Percentiles rank a stretch among this genome's conserved stretches.
Evolutionary conservation across 1,284 basidiomycete species (phyloP).

Genomic region (Rugosomyces carneus): DNA sequence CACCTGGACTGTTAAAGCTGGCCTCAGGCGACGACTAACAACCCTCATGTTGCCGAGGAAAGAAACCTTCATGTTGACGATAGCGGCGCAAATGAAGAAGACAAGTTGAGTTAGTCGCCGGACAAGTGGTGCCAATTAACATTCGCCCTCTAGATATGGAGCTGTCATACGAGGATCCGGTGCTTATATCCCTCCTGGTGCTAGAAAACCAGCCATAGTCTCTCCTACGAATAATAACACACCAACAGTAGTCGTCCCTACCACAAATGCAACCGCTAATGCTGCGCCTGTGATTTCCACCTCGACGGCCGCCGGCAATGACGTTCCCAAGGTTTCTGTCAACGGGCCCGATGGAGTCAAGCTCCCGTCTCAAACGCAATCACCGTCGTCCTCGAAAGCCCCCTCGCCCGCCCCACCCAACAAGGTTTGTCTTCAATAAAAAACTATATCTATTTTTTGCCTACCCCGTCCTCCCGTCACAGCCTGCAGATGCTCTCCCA

Average conservation of each 20-base stretch:
- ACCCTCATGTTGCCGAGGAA: constrained; percentile 90
- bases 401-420: constrained; percentile 49
- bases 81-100: constrained; percentile 85
- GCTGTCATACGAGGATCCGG: constrained; percentile 85
- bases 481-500: constrained; percentile 62
- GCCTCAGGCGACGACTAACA: constrained; percentile 57
- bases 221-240: constrained; percentile 16
- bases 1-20: constrained; percentile 2
- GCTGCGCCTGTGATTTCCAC: constrained; percentile 10
- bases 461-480: constrained; percentile 26
- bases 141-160: constrained; percentile 61
- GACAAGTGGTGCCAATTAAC: constrained; percentile 5
- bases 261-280: constrained; percentile 21
- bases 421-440: constrained; percentile 24
- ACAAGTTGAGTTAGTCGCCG: constrained; percentile 60
- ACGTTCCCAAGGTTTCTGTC: constrained; percentile 64
- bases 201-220: constrained; percentile 25
- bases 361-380: constrained; percentile 32
- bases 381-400: constrained; percentile 44
- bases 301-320: constrained; percentile 17
- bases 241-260: neutral
- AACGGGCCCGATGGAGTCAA: constrained; percentile 61
- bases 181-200: constrained; percentile 77
- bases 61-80: constrained; percentile 67
- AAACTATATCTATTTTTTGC: neutral